These are phyloP conservation scores for Emergomyces orientalis DNA, from an alignment of 2,329 filamentous ascomycete genomes.

Conservation along the genomic window DNA sequence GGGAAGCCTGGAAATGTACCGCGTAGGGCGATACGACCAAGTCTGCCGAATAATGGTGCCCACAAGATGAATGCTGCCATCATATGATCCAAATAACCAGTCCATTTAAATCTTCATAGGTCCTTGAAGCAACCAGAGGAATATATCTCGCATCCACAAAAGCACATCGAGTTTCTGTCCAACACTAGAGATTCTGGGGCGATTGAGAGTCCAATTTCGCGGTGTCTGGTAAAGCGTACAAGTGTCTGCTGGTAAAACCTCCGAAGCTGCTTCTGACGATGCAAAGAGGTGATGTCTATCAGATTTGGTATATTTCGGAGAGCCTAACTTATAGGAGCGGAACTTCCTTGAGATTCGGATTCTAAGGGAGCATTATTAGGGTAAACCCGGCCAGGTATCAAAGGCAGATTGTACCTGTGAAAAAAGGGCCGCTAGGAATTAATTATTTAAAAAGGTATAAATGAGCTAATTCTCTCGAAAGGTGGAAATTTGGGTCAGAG, in stretches of 20 bases:
- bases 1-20: not conserved
- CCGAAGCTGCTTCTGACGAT: not conserved
- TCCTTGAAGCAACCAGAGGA: no score
- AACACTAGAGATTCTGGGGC: not conserved
- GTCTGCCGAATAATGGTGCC: not conserved
- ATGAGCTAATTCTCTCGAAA: not conserved
- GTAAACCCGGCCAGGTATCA: not conserved
- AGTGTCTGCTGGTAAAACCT: not conserved
- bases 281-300: not conserved
- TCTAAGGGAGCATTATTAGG: not conserved
- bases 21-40: not conserved
- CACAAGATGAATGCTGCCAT: not conserved
- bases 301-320: not conserved
- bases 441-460: not conserved
- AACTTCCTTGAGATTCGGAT: not conserved
- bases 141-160: not conserved
- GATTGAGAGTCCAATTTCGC: not conserved
- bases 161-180: not conserved
- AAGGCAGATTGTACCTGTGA: not conserved
- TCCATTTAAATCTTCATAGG: no score
- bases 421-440: not conserved
- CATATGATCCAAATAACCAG: no score
- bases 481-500: no score
- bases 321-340: not conserved
- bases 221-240: not conserved